Evolutionary conservation across 176 grass and related monocot species (phyloP), one percentile per base, ranked within the genome.

Genomic region (Themeda triandra): DNA sequence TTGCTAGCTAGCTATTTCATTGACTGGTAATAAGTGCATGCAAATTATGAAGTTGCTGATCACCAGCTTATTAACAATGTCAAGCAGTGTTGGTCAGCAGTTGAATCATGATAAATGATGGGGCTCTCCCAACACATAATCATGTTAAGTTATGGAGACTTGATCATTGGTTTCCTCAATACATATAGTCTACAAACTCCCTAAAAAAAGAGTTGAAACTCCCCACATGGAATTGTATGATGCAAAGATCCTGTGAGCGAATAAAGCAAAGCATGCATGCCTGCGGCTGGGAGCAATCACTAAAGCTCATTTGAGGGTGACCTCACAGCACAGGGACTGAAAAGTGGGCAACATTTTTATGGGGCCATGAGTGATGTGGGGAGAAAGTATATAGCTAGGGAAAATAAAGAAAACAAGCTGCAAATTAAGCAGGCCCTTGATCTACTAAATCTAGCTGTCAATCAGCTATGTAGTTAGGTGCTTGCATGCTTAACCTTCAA

Each of bases 61-160:
- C 29, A 29, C 32, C 10, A 30, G 33, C 23, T 81, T 46, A 84
- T 81, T 46, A 84, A 65, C 10, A 19, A 67, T 83, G 80, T 32
- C 48, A 69, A 41, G 56, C 6, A 23, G 45, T 79, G 80, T 80
- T 63, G 84, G 84, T 87, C 89, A 90, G 84, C 75, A 37, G 69
- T 62, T 74, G 68, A 87, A 88, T 91, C 77, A 84, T 90, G 71
- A 88, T 71, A 81, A 80, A 88, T 93, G 88, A 90, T 87, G 77
- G 77, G 70, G 78, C 66, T 64, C 60, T 69, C 17, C 79, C 56
- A 80, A 36, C 78, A 80, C 66, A 68, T 80, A 90, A 83, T 86
- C 88, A 88, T 90, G 69, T 58, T 28, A 90, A 70, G 78, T 86
- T 71, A 75, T 90, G 79, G 79, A 75, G 85, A 75, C 58, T 59